Base-by-base conservation (phyloP, 139 green algal genomes). In the Auxenochlorella pyrenoidosa region DNA sequence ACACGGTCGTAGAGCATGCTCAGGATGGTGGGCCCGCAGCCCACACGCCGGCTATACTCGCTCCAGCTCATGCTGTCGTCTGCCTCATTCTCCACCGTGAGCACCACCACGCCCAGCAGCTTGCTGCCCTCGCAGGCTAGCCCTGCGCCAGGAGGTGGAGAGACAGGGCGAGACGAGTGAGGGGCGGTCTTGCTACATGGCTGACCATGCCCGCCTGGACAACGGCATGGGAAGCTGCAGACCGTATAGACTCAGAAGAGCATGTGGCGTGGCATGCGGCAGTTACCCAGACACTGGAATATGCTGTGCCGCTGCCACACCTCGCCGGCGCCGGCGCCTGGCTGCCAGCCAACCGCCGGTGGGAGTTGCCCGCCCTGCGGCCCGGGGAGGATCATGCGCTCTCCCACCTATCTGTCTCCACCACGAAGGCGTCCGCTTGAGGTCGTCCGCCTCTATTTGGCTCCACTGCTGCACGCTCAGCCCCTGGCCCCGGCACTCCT, bases 51-150 rank as follows among this genome's bases (percentile, higher is more conserved):
- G n/a, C 51, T 72, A 75, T 86, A 68, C n/a, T 91, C 75, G 6
- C 38, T 72, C 66, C 87, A 91, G n/a, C 28, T 86, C 16, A 89
- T 51, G n/a, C 38, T 26, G 34, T 58, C 59, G 1, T 91, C 88
- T 0, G 63, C 41, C n/a, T 89, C 83, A 18, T 86, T 60, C 34
- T 86, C 83, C 2, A 88, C 36, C 24, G 71, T 89, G 40, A 91
- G 73, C 26, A 91, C 88, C 26, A 91, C 88, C 43, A 86, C 83
- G 28, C 88, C 88, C 15, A 91, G 77, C 58, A 89, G 47, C 15
- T 38, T 75, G 26, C 60, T 75, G 19, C 66, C 84, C 41, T 87
- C 86, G 12, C 68, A 77, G 54, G 82, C 87, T 19, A 90, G 54
- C 28, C 87, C 87, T 87, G 70, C 44, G 84, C 1, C 16, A 34